Evolutionary conservation across 2,329 filamentous ascomycete genomes (phyloP).

Genomic region (Colletotrichum melonis): DNA sequence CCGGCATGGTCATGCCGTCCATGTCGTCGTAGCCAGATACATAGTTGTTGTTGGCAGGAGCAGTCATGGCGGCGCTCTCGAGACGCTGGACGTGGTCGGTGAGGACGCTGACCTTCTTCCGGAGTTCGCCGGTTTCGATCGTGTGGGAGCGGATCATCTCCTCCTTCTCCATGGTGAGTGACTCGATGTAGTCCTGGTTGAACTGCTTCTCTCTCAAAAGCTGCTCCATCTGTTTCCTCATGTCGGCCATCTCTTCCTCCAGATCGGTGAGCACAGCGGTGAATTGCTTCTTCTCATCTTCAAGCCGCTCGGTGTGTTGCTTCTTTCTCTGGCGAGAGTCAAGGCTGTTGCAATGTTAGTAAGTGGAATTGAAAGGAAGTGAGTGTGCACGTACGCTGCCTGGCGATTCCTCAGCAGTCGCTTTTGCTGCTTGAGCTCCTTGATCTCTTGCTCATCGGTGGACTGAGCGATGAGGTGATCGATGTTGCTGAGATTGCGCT

Average conservation of each 20-base stretch:
- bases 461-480: conserved; percentile 91
- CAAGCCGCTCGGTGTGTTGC: conserved; percentile 95
- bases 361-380: background rate
- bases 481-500: conserved; percentile 94
- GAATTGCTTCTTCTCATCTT: conserved; percentile 96
- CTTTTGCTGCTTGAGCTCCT: conserved; percentile 99
- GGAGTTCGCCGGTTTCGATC: conserved; percentile 88
- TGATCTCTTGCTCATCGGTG: conserved; percentile 91
- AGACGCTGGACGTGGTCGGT: conserved; percentile 77
- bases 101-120: conserved; percentile 90
- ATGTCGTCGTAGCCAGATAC: conserved; percentile 82
- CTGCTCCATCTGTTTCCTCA: conserved; percentile 77
- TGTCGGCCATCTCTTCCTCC: conserved; percentile 79
- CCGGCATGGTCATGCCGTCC: conserved; percentile 84
- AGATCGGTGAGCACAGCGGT: conserved; percentile 80
- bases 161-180: conserved; percentile 86
- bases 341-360: conserved; percentile 66
- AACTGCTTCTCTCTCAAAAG: conserved; percentile 80
- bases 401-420: conserved; percentile 93
- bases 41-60: conserved; percentile 66
- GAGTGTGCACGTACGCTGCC: conserved; percentile 79
- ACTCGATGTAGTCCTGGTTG: conserved; percentile 79
- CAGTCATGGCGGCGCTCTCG: conserved; percentile 69
- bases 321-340: conserved; percentile 98
- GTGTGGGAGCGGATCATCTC: conserved; percentile 91